These are phyloP conservation scores for Neopestalotiopsis rosae DNA, from an alignment of 2,329 filamentous ascomycete species.

Conservation along the genomic window DNA sequence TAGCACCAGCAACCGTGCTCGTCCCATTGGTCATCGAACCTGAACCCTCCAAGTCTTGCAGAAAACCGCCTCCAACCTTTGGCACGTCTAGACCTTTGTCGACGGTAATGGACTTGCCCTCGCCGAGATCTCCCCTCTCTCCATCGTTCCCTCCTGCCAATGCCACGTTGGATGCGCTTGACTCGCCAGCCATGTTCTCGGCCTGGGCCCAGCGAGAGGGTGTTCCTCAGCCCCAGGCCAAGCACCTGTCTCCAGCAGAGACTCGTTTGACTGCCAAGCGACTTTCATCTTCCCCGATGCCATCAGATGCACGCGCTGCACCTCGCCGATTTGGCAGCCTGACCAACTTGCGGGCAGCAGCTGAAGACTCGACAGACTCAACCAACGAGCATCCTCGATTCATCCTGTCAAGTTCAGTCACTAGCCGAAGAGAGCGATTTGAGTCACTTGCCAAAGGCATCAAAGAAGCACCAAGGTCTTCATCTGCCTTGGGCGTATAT, in stretches of 20 bases:
- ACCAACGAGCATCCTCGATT: not conserved
- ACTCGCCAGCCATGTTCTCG: conserved; percentile 17
- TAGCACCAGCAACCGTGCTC: conserved; percentile 20
- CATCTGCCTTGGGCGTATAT: conserved; percentile 6
- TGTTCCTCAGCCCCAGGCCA: not conserved
- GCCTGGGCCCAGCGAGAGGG: conserved; percentile 15
- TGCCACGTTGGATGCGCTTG: not conserved
- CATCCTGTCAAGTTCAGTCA: conserved; percentile 7
- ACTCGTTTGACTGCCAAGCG: conserved; percentile 10
- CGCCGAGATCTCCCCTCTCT: conserved; percentile 40
- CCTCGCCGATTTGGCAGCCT: conserved; percentile 20
- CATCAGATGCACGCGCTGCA: not conserved
- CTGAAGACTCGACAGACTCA: not conserved
- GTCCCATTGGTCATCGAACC: conserved; percentile 25
- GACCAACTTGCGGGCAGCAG: conserved; percentile 11
- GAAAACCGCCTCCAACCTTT: conserved; percentile 52
- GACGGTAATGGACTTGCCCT: conserved; percentile 59
- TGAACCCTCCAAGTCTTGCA: conserved; percentile 31
- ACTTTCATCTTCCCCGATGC: conserved; percentile 1
- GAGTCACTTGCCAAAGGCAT: not conserved
- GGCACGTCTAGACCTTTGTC: conserved; percentile 57
- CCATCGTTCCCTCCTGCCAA: conserved; percentile 25
- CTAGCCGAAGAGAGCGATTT: not conserved
- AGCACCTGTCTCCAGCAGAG: conserved; percentile 2
- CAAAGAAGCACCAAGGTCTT: conserved; percentile 1